Base-by-base conservation (phyloP, 352 stramenopile genomes). In the Phytophthora tubulina region DNA sequence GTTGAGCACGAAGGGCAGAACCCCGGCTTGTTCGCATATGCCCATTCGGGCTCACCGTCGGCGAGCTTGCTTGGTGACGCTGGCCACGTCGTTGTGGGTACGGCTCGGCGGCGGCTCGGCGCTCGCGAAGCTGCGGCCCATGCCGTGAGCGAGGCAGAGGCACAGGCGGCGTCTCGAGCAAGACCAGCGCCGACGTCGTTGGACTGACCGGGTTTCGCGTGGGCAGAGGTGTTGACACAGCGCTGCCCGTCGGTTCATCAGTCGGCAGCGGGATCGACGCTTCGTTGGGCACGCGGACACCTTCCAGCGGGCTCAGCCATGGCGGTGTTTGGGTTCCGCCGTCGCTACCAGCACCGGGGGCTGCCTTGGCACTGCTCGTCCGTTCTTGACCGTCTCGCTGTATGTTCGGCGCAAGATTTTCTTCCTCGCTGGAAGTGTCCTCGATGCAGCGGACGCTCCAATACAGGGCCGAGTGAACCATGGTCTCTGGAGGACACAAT, bases 401-500 rank as follows among this genome's bases (percentile, higher is more conserved):
- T 15, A 42, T 6, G 36, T 66, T 66, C 7, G 59, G 59, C 5
- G 36, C 36, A 4, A 38, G 42, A 9, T 67, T 67, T 10, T 66
- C 46, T 0, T 66, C 58, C 11, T 66, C 58, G 13, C 27, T 58
- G 11, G 35, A 42, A 2, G 48, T 36, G 36, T 58, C 58, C 0
- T 11, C 3, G 6, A 66, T 51, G 13, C 45, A 66, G 6, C 58
- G 46, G 3, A 33, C 33, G 1, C 58, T 4, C 58, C 58, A 66
- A 4, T 66, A 42, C 27, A n/a, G 1, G 10, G 27, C 27, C 3
- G 59, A 59, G 30, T 67, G 46, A 31, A 57, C 45, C 45, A 66
- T 66, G 10, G 33, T 32, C 9, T 32, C 42, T 10, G 7, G 41
- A 30, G 27, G 2, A 4, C 41, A 8, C 13, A 3, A 13, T 0